Conservation (phyloP, 2,329 filamentous ascomycete genomes). For the Dissoconium aciculare region DNA sequence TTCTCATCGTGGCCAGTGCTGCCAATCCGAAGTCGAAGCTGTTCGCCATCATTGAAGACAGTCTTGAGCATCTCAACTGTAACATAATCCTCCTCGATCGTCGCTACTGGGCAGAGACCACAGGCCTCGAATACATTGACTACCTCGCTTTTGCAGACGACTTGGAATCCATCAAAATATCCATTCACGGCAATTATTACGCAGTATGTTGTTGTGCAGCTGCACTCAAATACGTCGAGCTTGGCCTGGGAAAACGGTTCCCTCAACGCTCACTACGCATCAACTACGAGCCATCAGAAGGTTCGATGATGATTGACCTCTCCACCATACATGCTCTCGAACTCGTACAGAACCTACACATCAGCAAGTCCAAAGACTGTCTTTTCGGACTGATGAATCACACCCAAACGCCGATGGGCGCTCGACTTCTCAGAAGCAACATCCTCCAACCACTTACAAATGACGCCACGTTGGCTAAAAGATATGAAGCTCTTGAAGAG, state of each 20-base stretch:
- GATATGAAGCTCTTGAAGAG: slow-evolving; percentile 75
- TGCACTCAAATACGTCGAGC: slow-evolving; percentile 71
- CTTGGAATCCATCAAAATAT: slow-evolving; percentile 63
- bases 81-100: slow-evolving; percentile 53
- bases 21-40: slow-evolving; percentile 59
- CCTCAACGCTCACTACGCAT: slow-evolving; percentile 68
- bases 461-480: slow-evolving; percentile 47
- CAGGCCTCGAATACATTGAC: slow-evolving; percentile 63
- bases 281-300: slow-evolving; percentile 73
- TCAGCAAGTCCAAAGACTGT: slow-evolving; percentile 63
- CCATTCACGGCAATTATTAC: slow-evolving; percentile 70
- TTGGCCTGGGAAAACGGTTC: slow-evolving; percentile 53
- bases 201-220: slow-evolving; percentile 74
- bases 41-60: slow-evolving; percentile 57
- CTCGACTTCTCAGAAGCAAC: slow-evolving; percentile 66
- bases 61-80: slow-evolving; percentile 44
- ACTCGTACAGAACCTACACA: slow-evolving; percentile 72
- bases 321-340: slow-evolving; percentile 78
- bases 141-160: slow-evolving; percentile 68
- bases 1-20: slow-evolving; percentile 62
- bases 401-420: slow-evolving; percentile 78
- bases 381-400: slow-evolving; percentile 76
- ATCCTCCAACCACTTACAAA: slow-evolving; percentile 79
- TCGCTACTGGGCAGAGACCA: slow-evolving; percentile 67
- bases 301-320: slow-evolving; percentile 90